phyloP scores from a whole-genome alignment of 257 asterid species.

The Solanum pinnatisectum region DNA sequence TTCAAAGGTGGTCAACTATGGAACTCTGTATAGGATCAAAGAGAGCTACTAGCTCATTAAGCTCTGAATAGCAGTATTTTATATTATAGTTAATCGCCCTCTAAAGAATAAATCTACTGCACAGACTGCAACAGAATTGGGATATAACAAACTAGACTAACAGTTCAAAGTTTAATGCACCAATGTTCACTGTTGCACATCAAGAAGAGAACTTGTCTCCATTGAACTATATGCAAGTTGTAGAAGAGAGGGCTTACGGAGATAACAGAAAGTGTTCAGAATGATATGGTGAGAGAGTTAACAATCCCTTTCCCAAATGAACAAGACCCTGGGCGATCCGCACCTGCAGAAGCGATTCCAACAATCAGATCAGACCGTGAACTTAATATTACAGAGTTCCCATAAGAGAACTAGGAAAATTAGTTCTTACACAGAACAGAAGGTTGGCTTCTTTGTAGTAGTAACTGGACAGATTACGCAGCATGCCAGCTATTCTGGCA shows the following conservation, averaged over 20 bases:
- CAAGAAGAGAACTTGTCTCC: background rate
- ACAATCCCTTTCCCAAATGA: constrained; percentile 81
- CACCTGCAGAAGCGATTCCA: constrained; percentile 40
- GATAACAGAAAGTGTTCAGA: constrained; percentile 72
- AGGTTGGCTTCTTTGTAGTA: constrained; percentile 94
- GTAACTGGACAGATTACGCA: constrained; percentile 91
- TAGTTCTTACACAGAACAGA: constrained; percentile 70
- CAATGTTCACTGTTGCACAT: background rate
- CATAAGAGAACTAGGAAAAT: background rate
- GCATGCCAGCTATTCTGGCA: constrained; percentile 99
- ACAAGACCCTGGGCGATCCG: constrained; percentile 96
- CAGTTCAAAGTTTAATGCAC: background rate
- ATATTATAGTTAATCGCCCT: background rate
- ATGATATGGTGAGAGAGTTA: constrained; percentile 87
- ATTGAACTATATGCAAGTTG: background rate
- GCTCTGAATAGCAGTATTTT: background rate
- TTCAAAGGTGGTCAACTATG: background rate
- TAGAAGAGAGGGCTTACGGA: constrained; percentile 45
- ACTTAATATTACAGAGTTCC: background rate
- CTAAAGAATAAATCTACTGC: background rate
- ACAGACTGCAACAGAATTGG: background rate
- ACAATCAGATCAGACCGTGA: background rate
- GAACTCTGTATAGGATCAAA: background rate
- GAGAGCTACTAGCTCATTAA: background rate
- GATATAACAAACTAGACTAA: background rate